These are phyloP conservation scores for Gymnopus androsaceus DNA, from an alignment of 1,284 basidiomycete genomes.

Conservation along the genomic window DNA sequence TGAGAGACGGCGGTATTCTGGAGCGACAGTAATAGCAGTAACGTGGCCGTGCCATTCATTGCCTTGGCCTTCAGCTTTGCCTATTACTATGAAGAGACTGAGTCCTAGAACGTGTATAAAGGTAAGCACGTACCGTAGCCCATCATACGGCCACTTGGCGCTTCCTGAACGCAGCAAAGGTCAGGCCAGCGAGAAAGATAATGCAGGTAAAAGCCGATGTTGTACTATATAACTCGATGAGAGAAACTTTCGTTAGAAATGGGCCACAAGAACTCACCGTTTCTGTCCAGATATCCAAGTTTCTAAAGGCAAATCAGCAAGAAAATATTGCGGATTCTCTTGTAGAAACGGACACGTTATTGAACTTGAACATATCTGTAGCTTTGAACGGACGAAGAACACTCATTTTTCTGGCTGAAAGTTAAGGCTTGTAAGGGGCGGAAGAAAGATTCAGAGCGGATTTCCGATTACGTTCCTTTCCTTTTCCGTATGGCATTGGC, in stretches of 20 bases:
- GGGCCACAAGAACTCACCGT: constrained; percentile 60
- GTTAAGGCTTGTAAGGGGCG: no score
- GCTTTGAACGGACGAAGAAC: constrained; percentile 82
- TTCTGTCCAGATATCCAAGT: constrained; percentile 92
- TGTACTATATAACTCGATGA: constrained; percentile 55
- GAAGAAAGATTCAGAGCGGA: background rate
- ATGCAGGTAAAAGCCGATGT: constrained; percentile 81
- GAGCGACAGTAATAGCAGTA: constrained; percentile 89
- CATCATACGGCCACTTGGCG: constrained; percentile 80
- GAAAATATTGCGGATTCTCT: background rate
- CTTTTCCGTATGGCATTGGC: no score
- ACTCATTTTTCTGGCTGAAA: constrained; percentile 81
- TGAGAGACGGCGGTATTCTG: constrained; percentile 84
- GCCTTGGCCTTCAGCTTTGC: constrained; percentile 78
- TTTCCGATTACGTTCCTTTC: no score
- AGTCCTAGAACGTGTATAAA: constrained; percentile 11
- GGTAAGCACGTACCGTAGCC: constrained; percentile 68
- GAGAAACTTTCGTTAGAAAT: background rate
- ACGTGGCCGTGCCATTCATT: constrained; percentile 88
- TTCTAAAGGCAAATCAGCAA: constrained; percentile 48
- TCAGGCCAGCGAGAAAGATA: constrained; percentile 92
- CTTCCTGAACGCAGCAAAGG: constrained; percentile 79
- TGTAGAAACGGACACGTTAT: constrained; percentile 67
- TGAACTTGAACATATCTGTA: constrained; percentile 88
- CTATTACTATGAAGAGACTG: constrained; percentile 61